These are phyloP conservation scores for Hyaloscypha bicolor DNA, from an alignment of 495 filamentous ascomycete species.

Conservation along the genomic window DNA sequence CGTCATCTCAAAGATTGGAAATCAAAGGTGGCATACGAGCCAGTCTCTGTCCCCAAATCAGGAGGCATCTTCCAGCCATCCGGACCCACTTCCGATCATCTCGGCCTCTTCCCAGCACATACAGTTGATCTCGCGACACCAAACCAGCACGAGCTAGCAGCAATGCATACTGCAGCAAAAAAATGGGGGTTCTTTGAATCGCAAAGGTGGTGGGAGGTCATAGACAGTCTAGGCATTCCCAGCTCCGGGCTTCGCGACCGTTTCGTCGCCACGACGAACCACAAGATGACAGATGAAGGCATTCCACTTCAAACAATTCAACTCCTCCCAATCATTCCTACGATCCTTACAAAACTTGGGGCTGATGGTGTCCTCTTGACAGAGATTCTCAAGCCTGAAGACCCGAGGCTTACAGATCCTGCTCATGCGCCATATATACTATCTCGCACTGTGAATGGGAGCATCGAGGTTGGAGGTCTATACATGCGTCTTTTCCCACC, in stretches of 20 bases:
- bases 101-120: slow-evolving; percentile 28
- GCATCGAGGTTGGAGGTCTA: slow-evolving; percentile 68
- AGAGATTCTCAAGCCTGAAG: slow-evolving; percentile 63
- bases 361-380: slow-evolving; percentile 73
- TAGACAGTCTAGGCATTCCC: slow-evolving; percentile 73
- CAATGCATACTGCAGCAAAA: slow-evolving; percentile 71
- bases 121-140: slow-evolving; percentile 74
- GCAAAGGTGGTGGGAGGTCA: slow-evolving; percentile 72
- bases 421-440: slow-evolving; percentile 70
- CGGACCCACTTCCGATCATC: slow-evolving; percentile 23
- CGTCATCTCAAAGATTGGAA: slow-evolving; percentile 48
- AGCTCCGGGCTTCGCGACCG: slow-evolving; percentile 56
- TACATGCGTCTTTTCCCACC: slow-evolving; percentile 83
- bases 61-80: slow-evolving; percentile 60
- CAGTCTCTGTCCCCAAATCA: slow-evolving; percentile 83
- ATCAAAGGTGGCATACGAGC: slow-evolving; percentile 78
- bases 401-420: slow-evolving; percentile 61
- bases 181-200: slow-evolving; percentile 66
- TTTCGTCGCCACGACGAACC: slow-evolving; percentile 62
- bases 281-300: slow-evolving; percentile 71
- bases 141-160: slow-evolving; percentile 76
- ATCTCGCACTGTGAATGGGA: slow-evolving; percentile 52
- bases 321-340: slow-evolving; percentile 84
- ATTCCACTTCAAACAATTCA: slow-evolving; percentile 80
- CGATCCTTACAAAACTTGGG: slow-evolving; percentile 83